Base-by-base conservation (phyloP, 2,329 filamentous ascomycete species). In the Ophiosphaerella narmari region DNA sequence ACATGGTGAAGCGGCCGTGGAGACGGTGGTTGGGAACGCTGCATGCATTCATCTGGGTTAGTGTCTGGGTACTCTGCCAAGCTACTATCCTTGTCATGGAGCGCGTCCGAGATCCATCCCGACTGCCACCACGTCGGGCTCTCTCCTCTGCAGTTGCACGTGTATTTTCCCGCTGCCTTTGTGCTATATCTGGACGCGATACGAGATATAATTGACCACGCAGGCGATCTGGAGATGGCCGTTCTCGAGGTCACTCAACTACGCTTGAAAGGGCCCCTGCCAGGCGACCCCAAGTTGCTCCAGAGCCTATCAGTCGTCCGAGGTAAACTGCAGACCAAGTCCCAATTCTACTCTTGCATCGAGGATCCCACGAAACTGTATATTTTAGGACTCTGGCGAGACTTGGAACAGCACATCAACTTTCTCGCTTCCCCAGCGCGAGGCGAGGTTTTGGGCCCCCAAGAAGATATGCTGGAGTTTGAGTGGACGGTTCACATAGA, bases 351-450 rank as follows among this genome's bases (percentile, higher is more conserved):
- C 58, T 54, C 45, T 45, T 67, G 64, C 57, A 54, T 66, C 51
- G 50, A 68, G 44, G 64, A 67, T 39, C 52, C 66, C 43, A 48
- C 54, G 31, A 44, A 65, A 39, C 47, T 69, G 42, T 71, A 63
- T 58, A 67, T 70, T 62, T 52, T 68, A 43, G 67, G 68, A 11
- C 46, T 67, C 40, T 71, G 66, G 67, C 59, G 59, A 41, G 61
- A 46, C 45, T 54, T 71, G 39, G 52, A 65, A 26, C 62, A 66
- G 1, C 67, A 70, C 52, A 37, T 53, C n/a, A 46, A 55, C 2
- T 69, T 67, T 34, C 62, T 69, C 7, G 60, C 59, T 23, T 70
- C 66, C 40, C 55, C 65, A 39, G 54, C 48, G 50, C 58, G 58
- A 41, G 50, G 61, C 43, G 59, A 66, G 51, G 39, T 69, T 45